These are phyloP conservation scores for Alloteropsis angusta DNA, from an alignment of 202 grass and related monocot species.

Conservation along the genomic window DNA sequence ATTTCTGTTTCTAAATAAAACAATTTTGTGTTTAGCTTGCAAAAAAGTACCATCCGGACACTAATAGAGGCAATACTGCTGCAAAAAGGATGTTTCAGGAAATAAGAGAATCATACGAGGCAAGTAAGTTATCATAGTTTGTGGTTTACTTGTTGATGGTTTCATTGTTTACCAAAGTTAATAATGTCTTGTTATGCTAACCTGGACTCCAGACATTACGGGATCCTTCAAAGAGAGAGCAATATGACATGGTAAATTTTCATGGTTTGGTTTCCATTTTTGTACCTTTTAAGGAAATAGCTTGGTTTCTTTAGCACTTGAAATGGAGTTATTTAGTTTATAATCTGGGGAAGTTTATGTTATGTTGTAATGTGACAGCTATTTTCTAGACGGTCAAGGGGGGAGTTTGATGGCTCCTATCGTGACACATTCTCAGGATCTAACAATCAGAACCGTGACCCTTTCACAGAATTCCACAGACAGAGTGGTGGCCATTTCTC, in stretches of 20 bases:
- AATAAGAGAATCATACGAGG: slow-evolving; percentile 96
- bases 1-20: slow-evolving; percentile 12
- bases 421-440: slow-evolving; percentile 64
- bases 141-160: slow-evolving; percentile 13
- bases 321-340: slow-evolving; percentile 3
- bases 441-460: slow-evolving; percentile 40
- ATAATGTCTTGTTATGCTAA: slow-evolving; percentile 26
- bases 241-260: slow-evolving; percentile 77
- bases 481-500: slow-evolving; percentile 58
- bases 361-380: slow-evolving; percentile 49
- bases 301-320: slow-evolving; percentile 14
- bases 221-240: slow-evolving; percentile 68
- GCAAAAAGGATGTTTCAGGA: slow-evolving; percentile 89
- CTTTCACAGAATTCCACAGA: slow-evolving; percentile 60
- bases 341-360: slow-evolving; percentile 17
- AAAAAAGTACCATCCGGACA: slow-evolving; percentile 93
- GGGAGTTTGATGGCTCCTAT: slow-evolving; percentile 45
- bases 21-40: slow-evolving; percentile 49
- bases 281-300: neutral
- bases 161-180: slow-evolving; percentile 11
- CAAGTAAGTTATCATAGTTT: slow-evolving; percentile 38
- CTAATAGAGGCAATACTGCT: slow-evolving; percentile 59
- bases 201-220: slow-evolving; percentile 54
- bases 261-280: neutral
- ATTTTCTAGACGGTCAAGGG: slow-evolving; percentile 45